phyloP scores from a whole-genome alignment of 768 basidiomycete species.

The Ephemerocybe angulata region DNA sequence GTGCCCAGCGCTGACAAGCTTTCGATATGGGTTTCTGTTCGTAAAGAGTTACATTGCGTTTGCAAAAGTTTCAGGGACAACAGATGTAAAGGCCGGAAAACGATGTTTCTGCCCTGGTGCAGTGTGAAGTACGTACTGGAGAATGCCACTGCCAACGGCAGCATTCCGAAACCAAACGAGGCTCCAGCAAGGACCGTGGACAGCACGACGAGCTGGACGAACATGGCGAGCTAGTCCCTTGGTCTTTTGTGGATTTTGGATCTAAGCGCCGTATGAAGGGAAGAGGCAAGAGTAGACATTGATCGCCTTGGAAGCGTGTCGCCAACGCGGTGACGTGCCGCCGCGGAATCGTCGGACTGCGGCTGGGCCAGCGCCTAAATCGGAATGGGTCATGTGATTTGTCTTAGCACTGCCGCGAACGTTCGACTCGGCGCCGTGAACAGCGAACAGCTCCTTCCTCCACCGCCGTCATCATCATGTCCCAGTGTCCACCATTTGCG shows the following conservation, averaged over 20 bases:
- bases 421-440: not conserved
- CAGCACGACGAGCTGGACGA: slow-evolving; percentile 49
- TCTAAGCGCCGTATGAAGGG: too few relatives aligned
- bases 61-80: too few relatives aligned
- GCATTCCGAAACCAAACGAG: slow-evolving; percentile 67
- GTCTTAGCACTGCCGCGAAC: not conserved
- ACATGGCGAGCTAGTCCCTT: slow-evolving; percentile 23
- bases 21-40: slow-evolving; percentile 27
- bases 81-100: too few relatives aligned
- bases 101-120: too few relatives aligned
- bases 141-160: slow-evolving; percentile 72
- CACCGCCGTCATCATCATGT: slow-evolving; percentile 36
- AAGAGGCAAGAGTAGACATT: too few relatives aligned
- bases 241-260: not conserved
- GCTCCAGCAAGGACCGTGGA: slow-evolving; percentile 55
- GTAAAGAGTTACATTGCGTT: not conserved
- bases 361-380: not conserved
- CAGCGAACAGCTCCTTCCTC: not conserved
- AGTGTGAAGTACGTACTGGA: slow-evolving; percentile 52
- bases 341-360: not conserved
- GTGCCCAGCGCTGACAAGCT: slow-evolving; percentile 60
- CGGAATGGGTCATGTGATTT: slow-evolving; percentile 1
- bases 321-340: too few relatives aligned
- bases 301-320: too few relatives aligned
- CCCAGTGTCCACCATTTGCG: slow-evolving; percentile 86